Percentiles rank a stretch among this genome's conserved stretches.
Evolutionary conservation across 2,329 filamentous ascomycete species (phyloP).

Genomic region (Phialophora tarda): DNA sequence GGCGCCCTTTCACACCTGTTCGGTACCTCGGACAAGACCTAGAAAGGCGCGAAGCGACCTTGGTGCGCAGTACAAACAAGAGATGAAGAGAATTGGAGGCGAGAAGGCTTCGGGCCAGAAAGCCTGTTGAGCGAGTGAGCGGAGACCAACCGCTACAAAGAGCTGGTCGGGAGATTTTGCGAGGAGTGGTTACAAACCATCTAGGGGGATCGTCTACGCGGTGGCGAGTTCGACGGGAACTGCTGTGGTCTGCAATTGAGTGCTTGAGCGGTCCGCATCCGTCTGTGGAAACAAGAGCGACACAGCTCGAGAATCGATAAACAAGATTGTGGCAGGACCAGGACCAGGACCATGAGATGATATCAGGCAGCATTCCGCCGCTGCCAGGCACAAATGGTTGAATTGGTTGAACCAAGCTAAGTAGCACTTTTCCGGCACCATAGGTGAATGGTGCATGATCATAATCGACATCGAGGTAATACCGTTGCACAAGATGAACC

Average conservation of each 20-base stretch:
- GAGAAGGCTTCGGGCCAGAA: not conserved
- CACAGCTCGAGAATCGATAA: not conserved
- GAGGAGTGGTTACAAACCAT: not conserved
- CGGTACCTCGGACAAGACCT: not conserved
- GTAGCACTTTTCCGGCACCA: slow-evolving; percentile 7
- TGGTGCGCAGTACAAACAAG: not conserved
- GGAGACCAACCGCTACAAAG: not conserved
- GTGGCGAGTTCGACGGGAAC: not conserved
- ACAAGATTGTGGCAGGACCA: not conserved
- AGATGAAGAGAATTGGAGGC: not conserved
- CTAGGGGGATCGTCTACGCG: not conserved
- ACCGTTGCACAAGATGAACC: not conserved
- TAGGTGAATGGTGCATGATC: slow-evolving; percentile 1
- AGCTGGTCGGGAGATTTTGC: not conserved
- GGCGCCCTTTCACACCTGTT: too few species aligned
- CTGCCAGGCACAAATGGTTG: slow-evolving; percentile 24
- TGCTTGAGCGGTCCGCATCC: not conserved
- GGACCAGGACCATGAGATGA: not conserved
- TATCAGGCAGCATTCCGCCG: slow-evolving; percentile 28
- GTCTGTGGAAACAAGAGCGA: not conserved
- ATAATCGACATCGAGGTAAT: not conserved
- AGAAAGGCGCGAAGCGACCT: not conserved
- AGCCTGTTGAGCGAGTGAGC: not conserved
- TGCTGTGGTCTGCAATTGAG: too few species aligned
- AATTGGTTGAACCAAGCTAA: slow-evolving; percentile 11